phyloP scores from a whole-genome alignment of 306 rosid species.

The Cyamopsis tetragonoloba region DNA sequence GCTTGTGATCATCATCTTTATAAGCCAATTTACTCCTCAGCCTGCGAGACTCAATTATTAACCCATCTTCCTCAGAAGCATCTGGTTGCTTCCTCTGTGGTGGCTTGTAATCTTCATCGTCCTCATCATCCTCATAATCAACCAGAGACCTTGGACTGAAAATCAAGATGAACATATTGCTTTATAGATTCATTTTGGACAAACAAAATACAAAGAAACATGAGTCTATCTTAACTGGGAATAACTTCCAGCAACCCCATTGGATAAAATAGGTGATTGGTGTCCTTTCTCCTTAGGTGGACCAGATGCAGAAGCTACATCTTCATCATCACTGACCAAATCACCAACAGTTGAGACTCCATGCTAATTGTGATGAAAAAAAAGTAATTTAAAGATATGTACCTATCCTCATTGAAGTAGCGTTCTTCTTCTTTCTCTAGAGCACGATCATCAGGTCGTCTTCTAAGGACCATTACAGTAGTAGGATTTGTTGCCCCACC shows the following conservation, averaged over 20 bases:
- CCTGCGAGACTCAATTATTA: conserved; percentile 64
- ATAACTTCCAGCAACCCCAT: conserved; percentile 62
- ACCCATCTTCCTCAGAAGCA: conserved; percentile 70
- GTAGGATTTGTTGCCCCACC: conserved; percentile 57
- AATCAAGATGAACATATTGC: conserved; percentile 9
- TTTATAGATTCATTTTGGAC: neutral
- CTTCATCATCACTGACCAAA: conserved; percentile 85
- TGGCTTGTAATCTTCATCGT: conserved; percentile 86
- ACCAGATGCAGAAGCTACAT: conserved; percentile 68
- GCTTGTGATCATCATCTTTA: conserved; percentile 78
- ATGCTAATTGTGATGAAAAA: neutral
- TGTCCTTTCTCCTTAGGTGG: conserved; percentile 43
- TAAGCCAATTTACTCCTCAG: conserved; percentile 63
- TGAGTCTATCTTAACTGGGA: conserved; percentile 53
- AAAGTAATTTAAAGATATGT: neutral
- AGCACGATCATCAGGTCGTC: conserved; percentile 81
- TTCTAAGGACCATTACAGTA: conserved; percentile 59
- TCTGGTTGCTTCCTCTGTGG: conserved; percentile 75
- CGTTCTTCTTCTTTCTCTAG: conserved; percentile 92
- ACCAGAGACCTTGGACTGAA: conserved; percentile 73
- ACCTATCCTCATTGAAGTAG: conserved; percentile 92
- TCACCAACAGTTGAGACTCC: conserved; percentile 14
- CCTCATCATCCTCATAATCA: conserved; percentile 94
- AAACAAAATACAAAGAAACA: neutral
- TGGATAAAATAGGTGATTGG: conserved; percentile 56